These are phyloP conservation scores for Panaeolus cyanescens DNA, from an alignment of 768 basidiomycete species.

Conservation along the genomic window DNA sequence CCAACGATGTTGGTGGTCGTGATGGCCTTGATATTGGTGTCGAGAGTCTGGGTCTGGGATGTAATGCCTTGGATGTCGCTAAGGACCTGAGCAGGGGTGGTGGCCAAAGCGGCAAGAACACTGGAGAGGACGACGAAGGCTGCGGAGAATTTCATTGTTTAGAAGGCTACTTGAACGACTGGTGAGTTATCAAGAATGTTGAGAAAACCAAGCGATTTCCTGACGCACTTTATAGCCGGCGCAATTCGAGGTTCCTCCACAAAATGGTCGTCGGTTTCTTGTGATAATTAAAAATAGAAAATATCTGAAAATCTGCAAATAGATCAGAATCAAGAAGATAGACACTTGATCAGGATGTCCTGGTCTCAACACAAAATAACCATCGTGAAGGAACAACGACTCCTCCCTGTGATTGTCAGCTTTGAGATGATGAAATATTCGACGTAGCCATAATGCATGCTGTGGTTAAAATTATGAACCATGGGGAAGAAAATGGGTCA, in stretches of 20 bases:
- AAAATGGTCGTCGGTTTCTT: neutral
- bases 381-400: no score
- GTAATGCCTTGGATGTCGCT: constrained; percentile 29
- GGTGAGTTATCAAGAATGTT: neutral
- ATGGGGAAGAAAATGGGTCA: neutral
- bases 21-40: constrained; percentile 31
- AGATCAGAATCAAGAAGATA: no score
- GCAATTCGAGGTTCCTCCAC: neutral
- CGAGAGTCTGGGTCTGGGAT: constrained; percentile 26
- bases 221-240: neutral
- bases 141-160: constrained; percentile 9
- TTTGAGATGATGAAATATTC: neutral
- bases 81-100: constrained; percentile 28
- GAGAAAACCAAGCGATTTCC: neutral
- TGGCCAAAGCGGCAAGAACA: constrained; percentile 21
- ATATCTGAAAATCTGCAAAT: no score
- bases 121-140: constrained; percentile 27
- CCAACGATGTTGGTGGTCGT: constrained; percentile 19
- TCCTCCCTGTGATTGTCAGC: neutral
- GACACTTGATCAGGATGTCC: no score
- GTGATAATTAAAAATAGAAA: constrained; percentile 16
- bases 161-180: neutral
- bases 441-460: neutral
- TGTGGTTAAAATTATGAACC: neutral
- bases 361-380: no score